These are phyloP conservation scores for Aspergillus quadrilineatus DNA, from an alignment of 2,329 filamentous ascomycete genomes.

Conservation along the genomic window DNA sequence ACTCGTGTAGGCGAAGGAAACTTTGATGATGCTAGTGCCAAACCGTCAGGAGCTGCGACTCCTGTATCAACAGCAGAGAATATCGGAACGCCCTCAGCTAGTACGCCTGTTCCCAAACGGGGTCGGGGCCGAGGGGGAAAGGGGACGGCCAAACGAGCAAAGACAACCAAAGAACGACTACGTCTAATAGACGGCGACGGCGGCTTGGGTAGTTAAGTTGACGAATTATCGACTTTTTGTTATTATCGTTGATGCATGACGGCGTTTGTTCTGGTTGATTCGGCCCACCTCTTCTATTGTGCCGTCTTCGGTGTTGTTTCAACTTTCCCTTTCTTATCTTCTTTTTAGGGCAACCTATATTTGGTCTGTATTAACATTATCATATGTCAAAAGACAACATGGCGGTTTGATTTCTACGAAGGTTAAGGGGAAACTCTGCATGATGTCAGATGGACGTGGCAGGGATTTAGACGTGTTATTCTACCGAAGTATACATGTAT, in stretches of 20 bases:
- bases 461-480: conserved; percentile 13
- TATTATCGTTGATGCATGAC: conserved; percentile 15
- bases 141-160: conserved; percentile 60
- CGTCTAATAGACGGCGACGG: conserved; percentile 47
- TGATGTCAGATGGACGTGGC: conserved; percentile 9
- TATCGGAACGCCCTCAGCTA: conserved; percentile 40
- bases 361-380: conserved; percentile 19
- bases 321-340: neutral
- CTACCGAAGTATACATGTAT: neutral
- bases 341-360: conserved; percentile 3
- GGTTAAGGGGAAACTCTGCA: neutral
- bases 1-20: conserved; percentile 76
- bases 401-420: neutral
- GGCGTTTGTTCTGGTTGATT: conserved; percentile 15
- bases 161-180: conserved; percentile 55
- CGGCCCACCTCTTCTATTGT: conserved; percentile 7
- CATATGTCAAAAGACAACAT: conserved; percentile 7
- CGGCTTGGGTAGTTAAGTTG: conserved; percentile 29
- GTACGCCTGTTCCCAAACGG: conserved; percentile 53
- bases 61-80: conserved; percentile 61
- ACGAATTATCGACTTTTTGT: conserved; percentile 5
- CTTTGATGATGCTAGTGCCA: conserved; percentile 82
- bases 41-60: conserved; percentile 82
- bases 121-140: conserved; percentile 58
- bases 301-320: conserved; percentile 8